phyloP scores from a whole-genome alignment of 139 green algal species.

The Chlamydomonas sphaeroides region DNA sequence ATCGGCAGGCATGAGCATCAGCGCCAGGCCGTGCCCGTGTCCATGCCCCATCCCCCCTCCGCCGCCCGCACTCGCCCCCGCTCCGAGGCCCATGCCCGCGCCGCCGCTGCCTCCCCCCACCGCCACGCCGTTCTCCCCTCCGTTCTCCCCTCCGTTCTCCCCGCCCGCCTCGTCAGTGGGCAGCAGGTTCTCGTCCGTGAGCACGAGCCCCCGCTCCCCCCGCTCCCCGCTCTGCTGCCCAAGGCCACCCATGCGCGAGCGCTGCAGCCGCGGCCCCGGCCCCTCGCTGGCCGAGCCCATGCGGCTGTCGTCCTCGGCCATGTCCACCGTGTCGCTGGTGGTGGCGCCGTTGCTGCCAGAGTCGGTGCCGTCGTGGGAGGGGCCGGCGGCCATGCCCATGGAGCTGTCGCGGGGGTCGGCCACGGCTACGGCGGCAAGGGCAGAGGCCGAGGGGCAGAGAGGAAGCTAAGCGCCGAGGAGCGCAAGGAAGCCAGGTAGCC shows the following conservation, averaged over 20 bases:
- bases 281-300: conserved; percentile 38
- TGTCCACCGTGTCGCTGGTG: conserved; percentile 60
- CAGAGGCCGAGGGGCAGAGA: too few species aligned
- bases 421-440: conserved; percentile 26
- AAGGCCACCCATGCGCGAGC: conserved; percentile 19
- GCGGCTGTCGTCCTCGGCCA: conserved; percentile 47
- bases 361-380: conserved; percentile 27
- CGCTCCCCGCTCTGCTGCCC: not conserved
- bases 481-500: too few species aligned
- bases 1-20: not conserved
- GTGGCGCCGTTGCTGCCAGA: conserved; percentile 47
- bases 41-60: too few species aligned
- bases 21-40: too few species aligned
- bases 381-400: conserved; percentile 54
- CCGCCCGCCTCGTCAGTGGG: conserved; percentile 20
- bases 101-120: not conserved
- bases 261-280: conserved; percentile 3
- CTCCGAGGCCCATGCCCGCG: not conserved
- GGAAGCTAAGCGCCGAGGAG: too few species aligned
- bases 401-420: conserved; percentile 44
- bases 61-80: not conserved
- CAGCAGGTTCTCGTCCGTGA: conserved; percentile 29
- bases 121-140: not conserved
- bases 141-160: conserved; percentile 33
- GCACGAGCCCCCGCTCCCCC: not conserved